phyloP scores from a whole-genome alignment of 1,284 basidiomycete species.

The Fomitiporia mediterranea region DNA sequence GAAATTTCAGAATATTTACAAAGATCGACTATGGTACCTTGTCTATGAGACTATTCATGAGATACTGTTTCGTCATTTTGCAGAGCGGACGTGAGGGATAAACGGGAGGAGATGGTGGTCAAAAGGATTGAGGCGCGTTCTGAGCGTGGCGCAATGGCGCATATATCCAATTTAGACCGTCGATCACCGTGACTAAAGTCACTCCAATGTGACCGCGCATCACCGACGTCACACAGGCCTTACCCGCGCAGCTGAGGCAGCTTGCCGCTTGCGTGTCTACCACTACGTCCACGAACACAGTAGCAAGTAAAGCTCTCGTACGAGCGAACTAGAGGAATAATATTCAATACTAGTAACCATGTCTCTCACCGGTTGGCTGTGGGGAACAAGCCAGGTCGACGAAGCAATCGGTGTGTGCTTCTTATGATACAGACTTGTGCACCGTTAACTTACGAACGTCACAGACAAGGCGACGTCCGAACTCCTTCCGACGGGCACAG shows the following conservation, averaged over 20 bases:
- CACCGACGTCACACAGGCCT: background rate
- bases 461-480: conserved; percentile 90
- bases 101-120: conserved; percentile 5
- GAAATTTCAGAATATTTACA: conserved; percentile 3
- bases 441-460: conserved; percentile 2
- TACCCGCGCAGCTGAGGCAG: background rate
- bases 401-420: conserved; percentile 62
- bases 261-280: conserved; percentile 2
- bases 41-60: conserved; percentile 77
- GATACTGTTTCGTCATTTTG: conserved; percentile 71
- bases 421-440: background rate
- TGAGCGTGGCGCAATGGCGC: background rate
- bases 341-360: conserved; percentile 27
- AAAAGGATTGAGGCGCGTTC: conserved; percentile 3
- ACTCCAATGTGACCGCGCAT: background rate
- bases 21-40: conserved; percentile 47
- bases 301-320: background rate
- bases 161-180: background rate
- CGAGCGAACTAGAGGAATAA: background rate
- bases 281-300: background rate
- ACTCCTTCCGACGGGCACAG: conserved; percentile 71
- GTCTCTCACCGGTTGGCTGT: conserved; percentile 56
- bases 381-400: conserved; percentile 73
- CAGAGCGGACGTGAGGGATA: conserved; percentile 8
- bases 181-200: background rate